Evolutionary conservation across 225 moss, liverwort and hornwort species (phyloP), one percentile per base, ranked within the genome.

Genomic region (Pseudisothecium myosuroides): DNA sequence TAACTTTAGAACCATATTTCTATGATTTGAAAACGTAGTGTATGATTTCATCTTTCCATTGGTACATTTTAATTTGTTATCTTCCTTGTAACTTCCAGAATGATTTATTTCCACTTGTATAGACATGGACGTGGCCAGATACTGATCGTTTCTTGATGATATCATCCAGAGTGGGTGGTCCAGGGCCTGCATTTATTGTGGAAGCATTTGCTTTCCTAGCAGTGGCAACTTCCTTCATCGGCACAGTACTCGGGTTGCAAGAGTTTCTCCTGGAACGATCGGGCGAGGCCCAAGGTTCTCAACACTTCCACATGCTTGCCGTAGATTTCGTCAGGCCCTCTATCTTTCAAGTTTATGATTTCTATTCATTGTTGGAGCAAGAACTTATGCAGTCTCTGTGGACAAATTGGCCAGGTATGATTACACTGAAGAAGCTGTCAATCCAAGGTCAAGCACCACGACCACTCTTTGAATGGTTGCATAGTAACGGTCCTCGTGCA

Each of bases 181-280:
- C 94, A 76, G 94, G 93, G 66, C 94, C 93, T 85, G 92, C 90
- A 26, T 92, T 94, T 80, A 49, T 95, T 56, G 92, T 95, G 60
- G 90, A 94, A 72, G 83, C 74, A 19, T 95, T 95, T 83, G 85
- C 92, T 50, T 81, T 95, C 59, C 84, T 95, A 37, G 94, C 94
- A 50, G 86, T 95, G 73, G 90, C 95, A 41, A 95, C 95, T 58
- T 95, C 95, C 55, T 94, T 94, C 79, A 95, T 94, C 73, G 94
- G 94, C 85, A 92, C 93, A 56, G 92, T 93, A 28, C 77, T 95
- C 54, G 95, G 95, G 24, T 86, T 95, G 90, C 94, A 93, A 75
- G 95, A 95, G 90, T 94, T 95, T 83, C 81, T 93, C 17, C 82
- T 94, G 83, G 95, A 95, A 81, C 95, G 94, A 83, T 89, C 92